Conservation (phyloP, 2,329 filamentous ascomycete genomes). For the Dothideomycetidae sp. region DNA sequence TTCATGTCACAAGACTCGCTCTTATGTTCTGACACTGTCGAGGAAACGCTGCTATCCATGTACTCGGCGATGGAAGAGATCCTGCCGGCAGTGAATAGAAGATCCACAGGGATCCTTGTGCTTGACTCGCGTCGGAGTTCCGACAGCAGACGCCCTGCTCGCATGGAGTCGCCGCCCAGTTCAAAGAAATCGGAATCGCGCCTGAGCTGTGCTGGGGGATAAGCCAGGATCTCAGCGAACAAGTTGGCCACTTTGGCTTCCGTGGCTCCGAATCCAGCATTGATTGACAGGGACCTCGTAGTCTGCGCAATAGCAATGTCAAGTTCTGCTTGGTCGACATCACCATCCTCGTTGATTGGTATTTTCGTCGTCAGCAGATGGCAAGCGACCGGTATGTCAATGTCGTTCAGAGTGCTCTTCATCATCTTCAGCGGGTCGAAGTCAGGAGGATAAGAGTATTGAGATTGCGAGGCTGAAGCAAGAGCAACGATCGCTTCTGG, state of each 20-base stretch:
- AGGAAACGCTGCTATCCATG: slow-evolving; percentile 23
- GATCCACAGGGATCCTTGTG: slow-evolving; percentile 36
- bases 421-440: slow-evolving; percentile 12
- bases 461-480: slow-evolving; percentile 5
- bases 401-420: slow-evolving; percentile 16
- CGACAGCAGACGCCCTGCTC: slow-evolving; percentile 39
- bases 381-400: slow-evolving; percentile 18
- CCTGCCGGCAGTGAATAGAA: slow-evolving; percentile 37
- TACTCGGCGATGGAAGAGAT: slow-evolving; percentile 27
- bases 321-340: slow-evolving; percentile 15
- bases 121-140: slow-evolving; percentile 36
- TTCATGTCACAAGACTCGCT: slow-evolving; percentile 12
- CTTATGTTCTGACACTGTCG: slow-evolving; percentile 9
- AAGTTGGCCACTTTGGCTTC: slow-evolving; percentile 30
- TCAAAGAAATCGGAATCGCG: slow-evolving; percentile 37
- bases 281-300: slow-evolving; percentile 14
- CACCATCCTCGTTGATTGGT: slow-evolving; percentile 15
- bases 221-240: slow-evolving; percentile 34
- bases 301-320: slow-evolving; percentile 9
- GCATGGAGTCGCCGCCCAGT: slow-evolving; percentile 41
- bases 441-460: slow-evolving; percentile 7
- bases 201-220: slow-evolving; percentile 27
- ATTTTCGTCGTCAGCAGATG: slow-evolving; percentile 18
- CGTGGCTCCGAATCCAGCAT: slow-evolving; percentile 15
- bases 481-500: slow-evolving; percentile 24